Conservation (phyloP, 2,329 filamentous ascomycete species). For the Aulographum hederae region DNA sequence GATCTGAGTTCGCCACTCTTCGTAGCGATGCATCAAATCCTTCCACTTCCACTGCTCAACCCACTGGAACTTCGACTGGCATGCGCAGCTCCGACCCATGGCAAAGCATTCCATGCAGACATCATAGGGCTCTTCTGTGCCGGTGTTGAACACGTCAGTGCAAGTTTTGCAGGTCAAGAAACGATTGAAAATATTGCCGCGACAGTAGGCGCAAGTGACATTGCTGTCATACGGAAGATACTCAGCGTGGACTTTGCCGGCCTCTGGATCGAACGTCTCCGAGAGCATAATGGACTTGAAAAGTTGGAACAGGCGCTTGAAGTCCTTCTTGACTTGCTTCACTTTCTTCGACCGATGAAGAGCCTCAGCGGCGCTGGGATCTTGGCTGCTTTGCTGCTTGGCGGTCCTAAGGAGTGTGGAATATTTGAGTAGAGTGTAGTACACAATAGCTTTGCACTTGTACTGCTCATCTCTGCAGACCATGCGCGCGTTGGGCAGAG, state of each 20-base stretch:
- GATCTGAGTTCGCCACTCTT: slow-evolving; percentile 64
- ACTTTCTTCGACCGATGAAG: slow-evolving; percentile 30
- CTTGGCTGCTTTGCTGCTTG: slow-evolving; percentile 31
- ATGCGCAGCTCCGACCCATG: slow-evolving; percentile 89
- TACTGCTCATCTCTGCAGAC: slow-evolving; percentile 97
- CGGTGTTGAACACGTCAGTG: slow-evolving; percentile 40
- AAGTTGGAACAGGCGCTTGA: slow-evolving; percentile 59
- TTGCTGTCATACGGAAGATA: slow-evolving; percentile 72
- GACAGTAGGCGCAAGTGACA: slow-evolving; percentile 88
- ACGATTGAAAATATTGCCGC: slow-evolving; percentile 91
- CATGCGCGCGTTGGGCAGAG: slow-evolving; percentile 70
- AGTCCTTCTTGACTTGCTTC: slow-evolving; percentile 63
- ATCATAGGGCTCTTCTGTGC: slow-evolving; percentile 75
- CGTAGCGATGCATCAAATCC: slow-evolving; percentile 59
- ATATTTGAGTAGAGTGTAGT: slow-evolving; percentile 73
- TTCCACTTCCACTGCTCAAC: slow-evolving; percentile 86
- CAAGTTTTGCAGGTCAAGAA: slow-evolving; percentile 88
- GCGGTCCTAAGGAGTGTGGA: slow-evolving; percentile 39
- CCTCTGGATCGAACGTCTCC: slow-evolving; percentile 59
- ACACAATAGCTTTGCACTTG: slow-evolving; percentile 93
- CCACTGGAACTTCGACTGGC: slow-evolving; percentile 72
- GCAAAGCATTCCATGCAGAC: slow-evolving; percentile 96
- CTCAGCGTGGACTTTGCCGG: slow-evolving; percentile 50
- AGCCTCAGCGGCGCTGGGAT: slow-evolving; percentile 16
- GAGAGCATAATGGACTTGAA: slow-evolving; percentile 66